Evolutionary conservation across 2,329 filamentous ascomycete genomes (phyloP).

Genomic region (Pseudogymnoascus sp.): DNA sequence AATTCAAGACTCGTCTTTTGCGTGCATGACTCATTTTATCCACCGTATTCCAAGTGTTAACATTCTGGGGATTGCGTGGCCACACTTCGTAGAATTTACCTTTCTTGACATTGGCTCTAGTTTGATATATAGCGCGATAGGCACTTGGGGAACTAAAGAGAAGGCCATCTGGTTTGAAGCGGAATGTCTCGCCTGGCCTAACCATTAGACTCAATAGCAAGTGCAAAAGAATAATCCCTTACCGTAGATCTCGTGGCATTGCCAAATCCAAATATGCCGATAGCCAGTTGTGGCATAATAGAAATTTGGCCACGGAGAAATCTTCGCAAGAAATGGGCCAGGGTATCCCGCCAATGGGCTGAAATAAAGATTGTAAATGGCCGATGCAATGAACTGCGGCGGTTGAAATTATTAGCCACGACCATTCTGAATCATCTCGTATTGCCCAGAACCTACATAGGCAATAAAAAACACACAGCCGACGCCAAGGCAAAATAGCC

Average conservation of each 20-base stretch:
- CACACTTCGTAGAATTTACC: constrained; percentile 13
- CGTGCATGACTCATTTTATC: constrained; percentile 13
- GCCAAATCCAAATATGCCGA: not conserved
- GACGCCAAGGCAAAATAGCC: not conserved
- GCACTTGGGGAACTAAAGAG: constrained; percentile 14
- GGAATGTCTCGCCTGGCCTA: constrained; percentile 6
- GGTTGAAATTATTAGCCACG: not conserved
- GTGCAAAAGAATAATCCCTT: not conserved
- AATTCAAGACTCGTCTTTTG: constrained; percentile 13
- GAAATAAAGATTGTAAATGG: constrained; percentile 4
- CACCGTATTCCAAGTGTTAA: constrained; percentile 11
- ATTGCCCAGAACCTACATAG: not conserved
- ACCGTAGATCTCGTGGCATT: constrained; percentile 2
- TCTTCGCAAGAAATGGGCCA: not conserved
- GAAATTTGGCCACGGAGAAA: constrained; percentile 1
- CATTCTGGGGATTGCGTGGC: not conserved
- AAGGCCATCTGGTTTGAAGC: constrained; percentile 13
- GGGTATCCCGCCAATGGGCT: not conserved
- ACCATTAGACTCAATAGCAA: not conserved
- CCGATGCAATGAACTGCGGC: not conserved
- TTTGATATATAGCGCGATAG: constrained; percentile 13
- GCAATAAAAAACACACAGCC: not conserved
- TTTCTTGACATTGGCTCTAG: constrained; percentile 14
- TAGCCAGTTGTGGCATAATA: not conserved
- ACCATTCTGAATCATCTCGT: not conserved